phyloP scores from a whole-genome alignment of 2,329 filamentous ascomycete species.

The Cercospora zeae-maydis region DNA sequence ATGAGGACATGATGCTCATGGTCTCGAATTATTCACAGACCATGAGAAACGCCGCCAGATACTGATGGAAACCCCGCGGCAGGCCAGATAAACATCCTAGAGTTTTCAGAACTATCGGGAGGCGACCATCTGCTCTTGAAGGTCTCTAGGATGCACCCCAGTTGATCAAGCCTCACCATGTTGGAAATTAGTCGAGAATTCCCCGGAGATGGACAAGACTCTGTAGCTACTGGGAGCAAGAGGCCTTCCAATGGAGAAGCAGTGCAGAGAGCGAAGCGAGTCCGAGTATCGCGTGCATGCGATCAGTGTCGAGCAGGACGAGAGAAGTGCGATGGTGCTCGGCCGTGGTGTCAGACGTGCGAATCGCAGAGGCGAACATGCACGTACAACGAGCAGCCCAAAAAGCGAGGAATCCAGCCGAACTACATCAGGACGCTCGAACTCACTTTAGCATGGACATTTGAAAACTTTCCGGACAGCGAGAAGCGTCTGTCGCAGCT shows the following conservation, averaged over 20 bases:
- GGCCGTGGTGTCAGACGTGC: constrained; percentile 66
- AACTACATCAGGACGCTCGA: constrained; percentile 74
- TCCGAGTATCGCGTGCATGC: constrained; percentile 41
- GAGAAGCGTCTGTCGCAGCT: constrained; percentile 49
- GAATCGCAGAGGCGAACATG: constrained; percentile 60
- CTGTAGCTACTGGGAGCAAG: constrained; percentile 15
- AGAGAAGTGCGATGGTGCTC: constrained; percentile 70
- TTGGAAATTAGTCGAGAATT: constrained; percentile 8
- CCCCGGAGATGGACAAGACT: constrained; percentile 12
- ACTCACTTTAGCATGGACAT: constrained; percentile 63
- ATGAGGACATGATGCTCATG: neutral
- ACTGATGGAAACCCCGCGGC: neutral
- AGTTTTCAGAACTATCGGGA: neutral
- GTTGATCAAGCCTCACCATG: constrained; percentile 18
- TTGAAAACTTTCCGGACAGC: constrained; percentile 56
- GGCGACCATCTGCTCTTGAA: neutral
- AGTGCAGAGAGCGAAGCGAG: constrained; percentile 50
- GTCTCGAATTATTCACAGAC: neutral
- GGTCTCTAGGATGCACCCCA: constrained; percentile 7
- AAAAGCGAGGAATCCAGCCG: constrained; percentile 75
- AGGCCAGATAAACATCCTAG: neutral
- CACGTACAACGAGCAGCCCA: constrained; percentile 68
- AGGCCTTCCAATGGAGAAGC: constrained; percentile 23
- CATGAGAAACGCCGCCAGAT: neutral
- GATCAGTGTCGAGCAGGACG: constrained; percentile 37